A percentile compares a stretch with the other conserved stretches of the same genome.
These are phyloP conservation scores for Arthrobotrys musiformis DNA, from an alignment of 2,329 filamentous ascomycete genomes.

Conservation along the genomic window DNA sequence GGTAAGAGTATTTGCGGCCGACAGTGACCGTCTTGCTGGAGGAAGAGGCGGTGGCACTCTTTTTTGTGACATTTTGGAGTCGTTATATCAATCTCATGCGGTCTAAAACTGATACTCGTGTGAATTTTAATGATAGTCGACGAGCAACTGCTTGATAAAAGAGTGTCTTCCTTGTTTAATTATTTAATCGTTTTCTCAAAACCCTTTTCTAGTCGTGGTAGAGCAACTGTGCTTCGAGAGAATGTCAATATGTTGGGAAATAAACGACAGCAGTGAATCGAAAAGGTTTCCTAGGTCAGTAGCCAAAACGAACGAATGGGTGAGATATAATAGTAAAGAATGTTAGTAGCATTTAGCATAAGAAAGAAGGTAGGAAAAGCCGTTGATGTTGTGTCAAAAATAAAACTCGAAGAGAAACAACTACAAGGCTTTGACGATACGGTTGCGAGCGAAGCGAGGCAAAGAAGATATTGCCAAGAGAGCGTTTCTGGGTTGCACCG, in stretches of 20 bases:
- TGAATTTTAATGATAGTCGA: not conserved
- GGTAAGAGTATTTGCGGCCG: constrained; percentile 12
- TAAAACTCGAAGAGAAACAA: constrained; percentile 26
- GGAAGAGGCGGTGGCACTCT: constrained; percentile 46
- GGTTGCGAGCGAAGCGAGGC: constrained; percentile 31
- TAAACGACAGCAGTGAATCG: not conserved
- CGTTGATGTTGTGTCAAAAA: constrained; percentile 25
- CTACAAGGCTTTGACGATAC: constrained; percentile 42
- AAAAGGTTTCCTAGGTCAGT: not conserved
- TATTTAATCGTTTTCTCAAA: not conserved
- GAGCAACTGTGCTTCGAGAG: not conserved
- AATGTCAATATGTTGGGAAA: not conserved
- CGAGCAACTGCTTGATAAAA: not conserved
- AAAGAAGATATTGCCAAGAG: constrained; percentile 50
- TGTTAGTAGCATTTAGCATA: constrained; percentile 20
- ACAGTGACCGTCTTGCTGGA: constrained; percentile 45
- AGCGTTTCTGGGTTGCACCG: constrained; percentile 5
- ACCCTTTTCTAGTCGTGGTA: not conserved
- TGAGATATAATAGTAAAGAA: constrained; percentile 15
- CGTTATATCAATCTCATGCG: constrained; percentile 42
- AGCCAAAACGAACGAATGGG: constrained; percentile 13
- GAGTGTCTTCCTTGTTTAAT: not conserved
- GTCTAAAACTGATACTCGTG: not conserved
- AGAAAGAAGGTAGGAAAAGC: constrained; percentile 27
- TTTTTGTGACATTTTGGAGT: constrained; percentile 37